phyloP scores from a whole-genome alignment of 495 filamentous ascomycete species.

The Aspergillus diversus region DNA sequence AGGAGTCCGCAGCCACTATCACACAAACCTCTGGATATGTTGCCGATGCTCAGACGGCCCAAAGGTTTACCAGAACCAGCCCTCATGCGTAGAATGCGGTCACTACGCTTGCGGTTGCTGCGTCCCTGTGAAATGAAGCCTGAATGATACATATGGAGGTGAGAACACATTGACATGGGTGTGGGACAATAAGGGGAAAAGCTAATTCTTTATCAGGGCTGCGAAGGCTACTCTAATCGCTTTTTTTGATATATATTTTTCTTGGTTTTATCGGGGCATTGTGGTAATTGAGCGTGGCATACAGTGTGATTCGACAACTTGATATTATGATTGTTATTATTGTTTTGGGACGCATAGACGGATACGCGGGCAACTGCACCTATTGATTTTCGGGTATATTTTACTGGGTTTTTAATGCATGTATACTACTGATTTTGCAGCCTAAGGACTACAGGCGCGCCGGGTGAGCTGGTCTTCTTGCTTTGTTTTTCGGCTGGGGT shows the following conservation, averaged over 20 bases:
- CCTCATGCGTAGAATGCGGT: constrained; percentile 36
- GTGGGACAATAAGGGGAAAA: neutral
- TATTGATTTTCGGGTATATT: neutral
- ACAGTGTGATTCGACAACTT: constrained; percentile 6
- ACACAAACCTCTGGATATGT: constrained; percentile 41
- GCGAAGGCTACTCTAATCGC: neutral
- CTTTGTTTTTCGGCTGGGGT: neutral
- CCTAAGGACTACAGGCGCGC: neutral
- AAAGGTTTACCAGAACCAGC: constrained; percentile 41
- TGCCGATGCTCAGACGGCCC: constrained; percentile 47
- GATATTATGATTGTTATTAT: neutral
- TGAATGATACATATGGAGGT: constrained; percentile 19
- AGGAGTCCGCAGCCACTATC: neutral
- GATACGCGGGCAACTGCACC: constrained; percentile 3
- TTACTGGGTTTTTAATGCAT: neutral
- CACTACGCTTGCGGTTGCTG: constrained; percentile 38
- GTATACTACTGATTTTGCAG: constrained; percentile 12
- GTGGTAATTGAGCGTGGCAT: constrained; percentile 4
- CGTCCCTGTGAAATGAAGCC: constrained; percentile 35
- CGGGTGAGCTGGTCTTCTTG: neutral
- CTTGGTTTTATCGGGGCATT: neutral
- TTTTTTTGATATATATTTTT: neutral
- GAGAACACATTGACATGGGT: constrained; percentile 2
- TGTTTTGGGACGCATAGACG: constrained; percentile 8
- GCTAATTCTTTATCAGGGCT: constrained; percentile 4